phyloP scores from a whole-genome alignment of 495 filamentous ascomycete genomes.

The Neurospora sp. region DNA sequence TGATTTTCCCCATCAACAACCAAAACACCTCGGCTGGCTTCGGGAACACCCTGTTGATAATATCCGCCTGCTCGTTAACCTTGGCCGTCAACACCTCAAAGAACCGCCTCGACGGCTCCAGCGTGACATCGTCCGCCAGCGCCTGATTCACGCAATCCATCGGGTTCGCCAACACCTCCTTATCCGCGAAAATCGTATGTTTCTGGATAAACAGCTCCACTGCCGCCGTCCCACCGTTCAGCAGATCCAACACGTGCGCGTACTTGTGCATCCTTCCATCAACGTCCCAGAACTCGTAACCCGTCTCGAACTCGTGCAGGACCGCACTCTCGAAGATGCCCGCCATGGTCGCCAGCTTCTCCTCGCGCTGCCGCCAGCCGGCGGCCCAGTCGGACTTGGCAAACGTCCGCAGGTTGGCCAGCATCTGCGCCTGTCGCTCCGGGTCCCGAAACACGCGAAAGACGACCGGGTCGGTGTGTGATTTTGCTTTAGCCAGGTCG shows the following conservation, averaged over 20 bases:
- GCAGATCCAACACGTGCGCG: constrained; percentile 67
- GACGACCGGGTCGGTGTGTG: constrained; percentile 70
- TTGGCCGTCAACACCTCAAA: constrained; percentile 62
- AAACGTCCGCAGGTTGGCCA: constrained; percentile 70
- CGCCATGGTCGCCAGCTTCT: constrained; percentile 62
- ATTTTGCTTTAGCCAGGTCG: constrained; percentile 61
- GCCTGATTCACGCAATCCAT: constrained; percentile 71
- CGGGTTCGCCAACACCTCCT: constrained; percentile 61
- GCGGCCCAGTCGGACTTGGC: constrained; percentile 66
- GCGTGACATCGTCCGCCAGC: constrained; percentile 49
- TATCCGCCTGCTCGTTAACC: constrained; percentile 72
- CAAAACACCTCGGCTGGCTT: constrained; percentile 59
- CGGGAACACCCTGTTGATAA: constrained; percentile 83
- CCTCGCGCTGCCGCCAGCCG: constrained; percentile 60
- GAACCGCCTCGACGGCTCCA: constrained; percentile 72
- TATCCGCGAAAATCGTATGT: constrained; percentile 69
- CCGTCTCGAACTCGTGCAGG: constrained; percentile 82
- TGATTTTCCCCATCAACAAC: constrained; percentile 70
- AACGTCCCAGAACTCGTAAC: constrained; percentile 80
- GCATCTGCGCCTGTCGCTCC: constrained; percentile 76
- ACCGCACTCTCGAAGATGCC: constrained; percentile 86
- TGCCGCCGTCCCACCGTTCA: constrained; percentile 73
- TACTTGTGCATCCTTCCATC: constrained; percentile 83
- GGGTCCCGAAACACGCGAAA: constrained; percentile 83
- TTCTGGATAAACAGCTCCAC: constrained; percentile 82